phyloP scores from a whole-genome alignment of 1,284 basidiomycete species.

The Vanrija sp. region DNA sequence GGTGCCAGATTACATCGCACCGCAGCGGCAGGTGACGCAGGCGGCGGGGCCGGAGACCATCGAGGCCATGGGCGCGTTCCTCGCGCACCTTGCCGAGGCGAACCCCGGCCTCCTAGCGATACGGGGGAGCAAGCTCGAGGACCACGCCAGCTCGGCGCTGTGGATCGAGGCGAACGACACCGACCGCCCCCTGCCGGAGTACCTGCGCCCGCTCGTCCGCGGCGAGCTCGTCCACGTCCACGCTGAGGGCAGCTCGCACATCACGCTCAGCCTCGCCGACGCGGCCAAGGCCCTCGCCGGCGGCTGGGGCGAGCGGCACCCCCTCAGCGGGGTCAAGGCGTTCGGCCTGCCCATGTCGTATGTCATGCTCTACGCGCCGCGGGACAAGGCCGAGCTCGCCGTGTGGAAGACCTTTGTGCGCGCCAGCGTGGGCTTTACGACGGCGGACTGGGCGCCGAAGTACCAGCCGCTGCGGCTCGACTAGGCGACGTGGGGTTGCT shows the following conservation, averaged over 20 bases:
- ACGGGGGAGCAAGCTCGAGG: not conserved
- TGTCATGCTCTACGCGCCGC: constrained; percentile 1
- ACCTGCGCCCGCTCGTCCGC: not conserved
- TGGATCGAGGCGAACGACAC: not conserved
- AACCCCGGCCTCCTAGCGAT: not conserved
- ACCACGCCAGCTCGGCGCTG: not conserved
- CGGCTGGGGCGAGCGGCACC: constrained; percentile 1
- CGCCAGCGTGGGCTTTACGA: not conserved
- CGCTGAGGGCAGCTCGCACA: not conserved
- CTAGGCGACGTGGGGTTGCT: too few relatives aligned
- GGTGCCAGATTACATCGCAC: not conserved
- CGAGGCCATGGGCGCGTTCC: not conserved
- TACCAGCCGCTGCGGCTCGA: too few relatives aligned
- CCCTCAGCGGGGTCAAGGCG: not conserved
- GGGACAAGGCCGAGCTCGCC: not conserved
- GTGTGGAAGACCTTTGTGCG: constrained; percentile 2
- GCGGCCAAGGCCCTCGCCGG: not conserved
- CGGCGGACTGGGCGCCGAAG: not conserved
- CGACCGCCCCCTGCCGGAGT: too few relatives aligned
- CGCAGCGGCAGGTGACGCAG: not conserved
- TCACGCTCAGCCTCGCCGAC: not conserved
- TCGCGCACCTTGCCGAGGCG: constrained; percentile 1
- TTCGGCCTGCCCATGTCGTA: not conserved
- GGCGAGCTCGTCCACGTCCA: constrained; percentile 5
- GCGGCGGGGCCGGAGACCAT: not conserved